A percentile compares a stretch with the other conserved stretches of the same genome.
phyloP scores from a whole-genome alignment of 495 filamentous ascomycete species.

The Neurospora sp. region DNA sequence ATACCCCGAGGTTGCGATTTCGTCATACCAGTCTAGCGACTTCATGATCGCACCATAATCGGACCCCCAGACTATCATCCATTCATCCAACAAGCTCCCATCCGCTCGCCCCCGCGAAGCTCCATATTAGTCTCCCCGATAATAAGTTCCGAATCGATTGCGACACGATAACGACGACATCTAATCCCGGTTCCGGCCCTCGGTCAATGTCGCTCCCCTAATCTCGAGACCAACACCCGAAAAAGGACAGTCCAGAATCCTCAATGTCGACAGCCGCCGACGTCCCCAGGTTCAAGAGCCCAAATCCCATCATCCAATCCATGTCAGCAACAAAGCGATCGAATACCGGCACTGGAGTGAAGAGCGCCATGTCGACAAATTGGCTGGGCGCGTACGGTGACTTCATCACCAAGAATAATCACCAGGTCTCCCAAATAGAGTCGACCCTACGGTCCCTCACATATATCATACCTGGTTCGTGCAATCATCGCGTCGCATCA shows the following conservation, averaged over 20 bases:
- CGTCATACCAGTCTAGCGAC: background rate
- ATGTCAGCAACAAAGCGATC: background rate
- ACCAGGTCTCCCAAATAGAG: conserved; percentile 87
- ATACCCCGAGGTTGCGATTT: background rate
- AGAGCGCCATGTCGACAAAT: conserved; percentile 40
- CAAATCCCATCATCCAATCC: background rate
- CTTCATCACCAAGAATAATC: conserved; percentile 89
- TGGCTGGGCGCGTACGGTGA: conserved; percentile 76
- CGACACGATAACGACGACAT: background rate
- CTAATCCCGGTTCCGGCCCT: background rate
- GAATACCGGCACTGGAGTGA: background rate
- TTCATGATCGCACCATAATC: background rate
- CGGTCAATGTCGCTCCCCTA: background rate
- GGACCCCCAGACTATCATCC: background rate
- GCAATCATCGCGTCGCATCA: background rate
- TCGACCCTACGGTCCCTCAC: conserved; percentile 82
- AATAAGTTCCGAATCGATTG: background rate
- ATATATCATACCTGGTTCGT: conserved; percentile 83
- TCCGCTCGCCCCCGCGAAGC: background rate
- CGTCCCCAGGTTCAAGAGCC: background rate
- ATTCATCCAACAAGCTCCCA: background rate
- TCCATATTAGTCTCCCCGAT: background rate
- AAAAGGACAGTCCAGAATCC: background rate
- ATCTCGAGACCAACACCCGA: background rate
- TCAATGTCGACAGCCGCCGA: background rate